Percentiles rank a stretch among this genome's conserved stretches.
Conservation (phyloP, 2,329 filamentous ascomycete species). For the Dothideomycetes sp. region DNA sequence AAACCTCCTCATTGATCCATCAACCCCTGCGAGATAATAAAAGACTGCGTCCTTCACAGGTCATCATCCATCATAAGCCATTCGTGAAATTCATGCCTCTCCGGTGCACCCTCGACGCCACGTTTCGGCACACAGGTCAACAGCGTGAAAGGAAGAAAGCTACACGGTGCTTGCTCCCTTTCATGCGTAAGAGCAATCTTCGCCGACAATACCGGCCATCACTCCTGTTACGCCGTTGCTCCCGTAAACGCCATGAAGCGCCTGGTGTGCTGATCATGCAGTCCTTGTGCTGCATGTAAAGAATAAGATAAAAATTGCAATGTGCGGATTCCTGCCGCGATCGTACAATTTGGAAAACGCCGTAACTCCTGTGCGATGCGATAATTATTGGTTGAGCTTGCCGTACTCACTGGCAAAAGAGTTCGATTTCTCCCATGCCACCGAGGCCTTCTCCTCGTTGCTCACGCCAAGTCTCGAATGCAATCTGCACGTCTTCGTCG, state of each 20-base stretch:
- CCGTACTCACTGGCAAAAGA: constrained; percentile 57
- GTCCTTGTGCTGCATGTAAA: no score
- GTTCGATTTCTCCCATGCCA: constrained; percentile 79
- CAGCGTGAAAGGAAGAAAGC: background rate
- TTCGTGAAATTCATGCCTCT: background rate
- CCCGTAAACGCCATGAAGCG: background rate
- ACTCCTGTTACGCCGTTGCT: background rate
- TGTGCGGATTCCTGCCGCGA: background rate
- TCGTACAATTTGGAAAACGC: background rate
- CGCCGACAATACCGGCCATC: no score
- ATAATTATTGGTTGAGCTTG: background rate
- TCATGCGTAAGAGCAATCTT: no score
- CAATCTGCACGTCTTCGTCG: constrained; percentile 92
- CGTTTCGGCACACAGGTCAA: no score
- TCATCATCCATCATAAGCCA: background rate
- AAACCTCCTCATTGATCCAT: no score
- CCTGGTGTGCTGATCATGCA: no score
- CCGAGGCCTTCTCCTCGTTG: constrained; percentile 48
- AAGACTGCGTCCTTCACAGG: no score
- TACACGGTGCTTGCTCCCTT: background rate
- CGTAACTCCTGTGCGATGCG: background rate
- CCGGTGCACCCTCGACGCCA: no score
- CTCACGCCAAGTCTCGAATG: constrained; percentile 89
- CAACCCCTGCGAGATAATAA: no score
- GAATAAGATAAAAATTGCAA: no score